Conservation (phyloP, 129 eudicot species). For the Flaveria robusta region DNA sequence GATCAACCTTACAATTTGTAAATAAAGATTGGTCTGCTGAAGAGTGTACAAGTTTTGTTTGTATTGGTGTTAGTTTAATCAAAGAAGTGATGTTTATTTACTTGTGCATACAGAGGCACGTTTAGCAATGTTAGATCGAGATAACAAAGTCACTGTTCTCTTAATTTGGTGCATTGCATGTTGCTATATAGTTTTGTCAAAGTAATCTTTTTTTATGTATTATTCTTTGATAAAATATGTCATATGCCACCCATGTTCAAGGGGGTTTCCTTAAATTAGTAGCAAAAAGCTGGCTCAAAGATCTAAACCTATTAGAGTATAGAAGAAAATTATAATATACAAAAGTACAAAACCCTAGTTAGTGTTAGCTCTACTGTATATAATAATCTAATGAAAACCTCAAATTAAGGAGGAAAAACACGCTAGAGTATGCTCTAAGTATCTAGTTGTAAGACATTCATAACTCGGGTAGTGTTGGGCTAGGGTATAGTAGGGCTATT, state of each 20-base stretch:
- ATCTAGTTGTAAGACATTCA: constrained; percentile 25
- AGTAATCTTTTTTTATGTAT: constrained; percentile 21
- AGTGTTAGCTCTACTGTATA: constrained; percentile 29
- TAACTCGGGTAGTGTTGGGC: background rate
- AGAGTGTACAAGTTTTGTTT: constrained; percentile 53
- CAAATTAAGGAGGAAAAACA: constrained; percentile 30
- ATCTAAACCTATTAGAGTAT: constrained; percentile 23
- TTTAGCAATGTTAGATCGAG: constrained; percentile 53
- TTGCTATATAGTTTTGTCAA: constrained; percentile 51
- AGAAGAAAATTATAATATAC: constrained; percentile 16
- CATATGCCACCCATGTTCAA: constrained; percentile 45
- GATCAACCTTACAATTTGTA: constrained; percentile 27
- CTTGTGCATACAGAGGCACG: constrained; percentile 38
- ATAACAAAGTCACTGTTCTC: constrained; percentile 26
- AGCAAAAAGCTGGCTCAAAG: constrained; percentile 31
- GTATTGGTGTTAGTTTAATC: constrained; percentile 31
- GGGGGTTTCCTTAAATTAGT: constrained; percentile 23
- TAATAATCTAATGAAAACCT: constrained; percentile 21
- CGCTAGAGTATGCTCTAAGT: constrained; percentile 38
- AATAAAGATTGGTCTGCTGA: constrained; percentile 60
- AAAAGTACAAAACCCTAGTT: constrained; percentile 25
- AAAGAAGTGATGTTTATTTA: constrained; percentile 23
- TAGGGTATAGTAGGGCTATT: background rate
- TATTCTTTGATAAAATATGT: constrained; percentile 16
- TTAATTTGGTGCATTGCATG: constrained; percentile 46